These are phyloP conservation scores for Debaryomyces nepalensis DNA, from an alignment of 1,139 yeast species.

Conservation along the genomic window DNA sequence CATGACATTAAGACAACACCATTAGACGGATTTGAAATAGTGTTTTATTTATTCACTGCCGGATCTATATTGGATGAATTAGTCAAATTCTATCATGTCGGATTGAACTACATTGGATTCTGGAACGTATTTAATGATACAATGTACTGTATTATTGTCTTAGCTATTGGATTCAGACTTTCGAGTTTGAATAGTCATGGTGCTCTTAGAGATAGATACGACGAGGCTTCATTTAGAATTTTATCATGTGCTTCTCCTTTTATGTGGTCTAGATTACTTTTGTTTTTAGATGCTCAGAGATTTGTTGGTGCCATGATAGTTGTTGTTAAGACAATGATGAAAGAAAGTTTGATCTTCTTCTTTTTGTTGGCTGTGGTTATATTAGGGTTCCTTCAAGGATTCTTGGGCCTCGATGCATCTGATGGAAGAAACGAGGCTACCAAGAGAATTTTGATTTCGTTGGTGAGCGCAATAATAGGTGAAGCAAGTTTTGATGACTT, in stretches of 20 bases:
- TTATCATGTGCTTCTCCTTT: slow-evolving; percentile 84
- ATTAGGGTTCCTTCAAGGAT: slow-evolving; percentile 84
- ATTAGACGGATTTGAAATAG: slow-evolving; percentile 50
- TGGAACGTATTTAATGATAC: slow-evolving; percentile 81
- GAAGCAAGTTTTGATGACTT: slow-evolving; percentile 74
- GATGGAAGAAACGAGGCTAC: slow-evolving; percentile 86
- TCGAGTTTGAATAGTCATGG: slow-evolving; percentile 46
- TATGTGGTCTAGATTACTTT: slow-evolving; percentile 80
- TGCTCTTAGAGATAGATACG: slow-evolving; percentile 46
- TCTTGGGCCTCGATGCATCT: slow-evolving; percentile 83
- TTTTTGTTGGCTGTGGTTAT: slow-evolving; percentile 71
- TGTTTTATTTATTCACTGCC: slow-evolving; percentile 67
- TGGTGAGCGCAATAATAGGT: slow-evolving; percentile 73
- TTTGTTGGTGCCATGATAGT: slow-evolving; percentile 91
- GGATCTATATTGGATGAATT: slow-evolving; percentile 72
- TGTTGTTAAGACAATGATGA: slow-evolving; percentile 83
- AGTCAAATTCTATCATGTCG: slow-evolving; percentile 75
- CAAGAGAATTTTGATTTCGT: slow-evolving; percentile 60
- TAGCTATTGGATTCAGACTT: slow-evolving; percentile 61
- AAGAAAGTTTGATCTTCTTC: slow-evolving; percentile 80
- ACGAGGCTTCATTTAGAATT: slow-evolving; percentile 69
- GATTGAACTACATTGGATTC: slow-evolving; percentile 70
- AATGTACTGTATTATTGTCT: slow-evolving; percentile 59
- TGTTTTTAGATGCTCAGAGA: slow-evolving; percentile 76
- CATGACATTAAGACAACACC: slow-evolving; percentile 36